Percentiles rank a stretch among this genome's conserved stretches.
phyloP scores from a whole-genome alignment of 2,329 filamentous ascomycete species.

The Harringtonia aguacate region DNA sequence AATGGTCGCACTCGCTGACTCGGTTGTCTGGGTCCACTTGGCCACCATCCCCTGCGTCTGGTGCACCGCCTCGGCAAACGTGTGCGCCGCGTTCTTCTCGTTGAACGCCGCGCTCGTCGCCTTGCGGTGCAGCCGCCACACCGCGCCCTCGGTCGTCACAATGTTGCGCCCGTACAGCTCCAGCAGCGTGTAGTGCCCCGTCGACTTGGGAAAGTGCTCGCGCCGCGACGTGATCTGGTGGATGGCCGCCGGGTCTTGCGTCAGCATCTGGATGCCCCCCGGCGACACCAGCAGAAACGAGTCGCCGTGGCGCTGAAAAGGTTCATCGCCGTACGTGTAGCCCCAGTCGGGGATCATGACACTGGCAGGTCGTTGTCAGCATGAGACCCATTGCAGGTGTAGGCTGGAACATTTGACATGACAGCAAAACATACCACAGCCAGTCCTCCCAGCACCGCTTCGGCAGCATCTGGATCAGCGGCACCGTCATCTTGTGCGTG shows the following conservation, averaged over 20 bases:
- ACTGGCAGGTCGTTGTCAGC: slow-evolving; percentile 20
- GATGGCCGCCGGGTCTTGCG: slow-evolving; percentile 54
- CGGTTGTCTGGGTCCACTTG: slow-evolving; percentile 36
- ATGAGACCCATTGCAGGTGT: no score
- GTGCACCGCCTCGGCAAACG: slow-evolving; percentile 49
- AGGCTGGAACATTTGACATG: no score
- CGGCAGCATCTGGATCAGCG: slow-evolving; percentile 44
- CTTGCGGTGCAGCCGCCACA: slow-evolving; percentile 66
- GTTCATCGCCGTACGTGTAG: slow-evolving; percentile 42
- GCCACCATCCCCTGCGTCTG: slow-evolving; percentile 54
- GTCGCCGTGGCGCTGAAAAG: slow-evolving; percentile 51
- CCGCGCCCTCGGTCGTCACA: slow-evolving; percentile 54
- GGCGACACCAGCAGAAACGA: slow-evolving; percentile 56
- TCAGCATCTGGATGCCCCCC: slow-evolving; percentile 38
- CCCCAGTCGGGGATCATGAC: slow-evolving; percentile 49
- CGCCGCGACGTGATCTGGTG: slow-evolving; percentile 54
- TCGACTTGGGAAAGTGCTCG: slow-evolving; percentile 62
- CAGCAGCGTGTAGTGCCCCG: slow-evolving; percentile 45
- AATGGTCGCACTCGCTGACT: slow-evolving; percentile 31
- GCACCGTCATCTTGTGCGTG: slow-evolving; percentile 41
- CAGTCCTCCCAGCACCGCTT: slow-evolving; percentile 43
- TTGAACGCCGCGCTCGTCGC: slow-evolving; percentile 63
- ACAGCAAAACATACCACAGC: slow-evolving; percentile 50
- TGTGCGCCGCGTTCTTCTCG: slow-evolving; percentile 60
- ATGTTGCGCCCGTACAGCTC: slow-evolving; percentile 63